A percentile compares a stretch with the other conserved stretches of the same genome.
phyloP scores from a whole-genome alignment of 495 filamentous ascomycete species.

The Cryomyces minteri region DNA sequence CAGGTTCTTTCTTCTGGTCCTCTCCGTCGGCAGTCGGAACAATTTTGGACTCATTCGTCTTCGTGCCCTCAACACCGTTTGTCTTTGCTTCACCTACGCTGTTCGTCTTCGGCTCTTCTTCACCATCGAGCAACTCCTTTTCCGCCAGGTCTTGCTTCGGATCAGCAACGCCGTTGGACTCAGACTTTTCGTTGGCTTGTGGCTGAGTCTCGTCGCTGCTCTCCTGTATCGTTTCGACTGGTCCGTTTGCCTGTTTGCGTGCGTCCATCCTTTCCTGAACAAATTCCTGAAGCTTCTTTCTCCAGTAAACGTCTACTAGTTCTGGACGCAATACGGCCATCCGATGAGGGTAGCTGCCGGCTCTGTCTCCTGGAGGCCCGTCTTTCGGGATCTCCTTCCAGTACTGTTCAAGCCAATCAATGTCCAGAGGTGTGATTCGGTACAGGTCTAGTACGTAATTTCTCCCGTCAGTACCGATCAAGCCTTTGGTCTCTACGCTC shows the following conservation, averaged over 20 bases:
- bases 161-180: neutral
- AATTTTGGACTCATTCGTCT: slow-evolving; percentile 4
- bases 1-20: slow-evolving; percentile 15
- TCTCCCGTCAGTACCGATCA: slow-evolving; percentile 89
- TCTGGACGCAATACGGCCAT: slow-evolving; percentile 89
- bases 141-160: slow-evolving; percentile 1
- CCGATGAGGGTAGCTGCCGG: slow-evolving; percentile 60
- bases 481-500: slow-evolving; percentile 94
- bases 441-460: slow-evolving; percentile 97
- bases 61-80: neutral
- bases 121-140: slow-evolving; percentile 3
- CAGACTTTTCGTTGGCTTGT: neutral
- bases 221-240: neutral
- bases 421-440: slow-evolving; percentile 81
- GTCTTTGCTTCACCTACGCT: slow-evolving; percentile 2
- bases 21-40: slow-evolving; percentile 5
- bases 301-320: slow-evolving; percentile 68
- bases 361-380: slow-evolving; percentile 21
- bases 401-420: slow-evolving; percentile 71
- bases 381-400: slow-evolving; percentile 24
- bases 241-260: neutral
- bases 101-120: slow-evolving; percentile 4
- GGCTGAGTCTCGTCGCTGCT: neutral
- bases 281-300: slow-evolving; percentile 71
- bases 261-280: slow-evolving; percentile 35